Evolutionary conservation across 257 asterid species (phyloP).

Genomic region (Coffea canephora): DNA sequence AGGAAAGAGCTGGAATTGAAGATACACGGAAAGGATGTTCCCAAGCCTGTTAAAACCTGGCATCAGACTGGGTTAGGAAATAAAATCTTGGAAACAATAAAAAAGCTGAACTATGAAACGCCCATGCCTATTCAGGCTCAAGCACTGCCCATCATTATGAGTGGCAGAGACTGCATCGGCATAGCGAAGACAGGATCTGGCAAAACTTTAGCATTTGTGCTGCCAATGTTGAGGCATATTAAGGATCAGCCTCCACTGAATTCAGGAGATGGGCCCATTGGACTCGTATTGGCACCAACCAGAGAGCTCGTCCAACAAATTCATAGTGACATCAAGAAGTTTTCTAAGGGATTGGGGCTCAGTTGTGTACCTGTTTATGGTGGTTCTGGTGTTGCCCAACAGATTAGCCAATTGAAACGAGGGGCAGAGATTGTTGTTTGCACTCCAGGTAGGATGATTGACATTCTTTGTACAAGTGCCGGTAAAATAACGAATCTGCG

Average conservation of each 20-base stretch:
- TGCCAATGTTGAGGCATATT: conserved; percentile 92
- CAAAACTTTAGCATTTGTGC: conserved; percentile 85
- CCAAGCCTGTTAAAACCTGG: conserved; percentile 82
- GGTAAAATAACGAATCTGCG: conserved; percentile 90
- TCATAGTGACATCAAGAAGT: conserved; percentile 73
- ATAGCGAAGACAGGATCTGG: conserved; percentile 94
- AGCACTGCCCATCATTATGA: conserved; percentile 88
- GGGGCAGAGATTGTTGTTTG: conserved; percentile 93
- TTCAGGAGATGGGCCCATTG: conserved; percentile 92
- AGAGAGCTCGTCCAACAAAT: conserved; percentile 95
- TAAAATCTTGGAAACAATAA: conserved; percentile 68
- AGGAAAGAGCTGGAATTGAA: conserved; percentile 78
- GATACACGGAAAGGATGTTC: conserved; percentile 89
- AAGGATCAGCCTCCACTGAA: conserved; percentile 79
- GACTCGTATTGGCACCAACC: conserved; percentile 92
- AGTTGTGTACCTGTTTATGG: conserved; percentile 88
- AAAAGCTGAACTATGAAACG: conserved; percentile 64
- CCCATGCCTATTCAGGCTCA: conserved; percentile 91
- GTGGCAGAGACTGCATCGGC: conserved; percentile 95
- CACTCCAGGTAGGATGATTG: conserved; percentile 95
- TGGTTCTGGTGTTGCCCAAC: conserved; percentile 95
- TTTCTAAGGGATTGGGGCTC: conserved; percentile 67
- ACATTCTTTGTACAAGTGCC: conserved; percentile 80
- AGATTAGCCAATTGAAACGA: conserved; percentile 82
- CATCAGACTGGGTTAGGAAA: conserved; percentile 90